These are phyloP conservation scores for Ligustrum vulgare DNA, from an alignment of 257 asterid genomes.

Conservation along the genomic window DNA sequence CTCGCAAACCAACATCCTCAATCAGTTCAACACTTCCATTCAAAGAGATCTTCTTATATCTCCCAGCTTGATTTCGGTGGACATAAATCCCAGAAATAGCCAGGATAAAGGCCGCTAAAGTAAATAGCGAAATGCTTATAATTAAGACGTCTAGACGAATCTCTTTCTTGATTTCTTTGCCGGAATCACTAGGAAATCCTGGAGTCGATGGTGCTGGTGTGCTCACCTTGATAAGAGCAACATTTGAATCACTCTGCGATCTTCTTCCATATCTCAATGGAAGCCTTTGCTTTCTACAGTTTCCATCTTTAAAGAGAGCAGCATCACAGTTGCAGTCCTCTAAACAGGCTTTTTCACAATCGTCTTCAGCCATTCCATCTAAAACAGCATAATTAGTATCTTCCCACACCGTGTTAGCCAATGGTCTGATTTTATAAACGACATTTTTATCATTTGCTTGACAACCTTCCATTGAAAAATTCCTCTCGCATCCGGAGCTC, in stretches of 20 bases:
- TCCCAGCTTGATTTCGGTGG: conserved; percentile 6
- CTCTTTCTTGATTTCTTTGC: conserved; percentile 18
- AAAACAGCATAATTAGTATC: conserved; percentile 4
- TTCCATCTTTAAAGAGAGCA: conserved; percentile 26
- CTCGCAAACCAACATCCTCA: conserved; percentile 33
- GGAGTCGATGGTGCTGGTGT: neutral
- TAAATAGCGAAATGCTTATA: conserved; percentile 25
- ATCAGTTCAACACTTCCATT: conserved; percentile 10
- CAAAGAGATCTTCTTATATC: conserved; percentile 20
- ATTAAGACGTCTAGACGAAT: conserved; percentile 22
- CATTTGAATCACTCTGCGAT: neutral
- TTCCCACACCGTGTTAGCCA: conserved; percentile 16
- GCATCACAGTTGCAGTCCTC: conserved; percentile 47
- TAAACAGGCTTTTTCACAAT: conserved; percentile 27
- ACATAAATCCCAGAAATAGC: conserved; percentile 23
- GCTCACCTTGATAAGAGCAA: conserved; percentile 35
- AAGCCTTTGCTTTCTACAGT: conserved; percentile 48
- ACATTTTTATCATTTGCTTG: neutral
- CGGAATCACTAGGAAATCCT: neutral
- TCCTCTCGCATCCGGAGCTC: conserved; percentile 32
- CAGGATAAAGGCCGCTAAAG: conserved; percentile 25
- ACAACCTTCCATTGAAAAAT: conserved; percentile 22
- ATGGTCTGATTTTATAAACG: neutral
- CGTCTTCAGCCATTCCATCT: conserved; percentile 9
- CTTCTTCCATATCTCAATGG: conserved; percentile 53